These are phyloP conservation scores for Discostella stelligera DNA, from an alignment of 352 stramenopile species.

Conservation along the genomic window DNA sequence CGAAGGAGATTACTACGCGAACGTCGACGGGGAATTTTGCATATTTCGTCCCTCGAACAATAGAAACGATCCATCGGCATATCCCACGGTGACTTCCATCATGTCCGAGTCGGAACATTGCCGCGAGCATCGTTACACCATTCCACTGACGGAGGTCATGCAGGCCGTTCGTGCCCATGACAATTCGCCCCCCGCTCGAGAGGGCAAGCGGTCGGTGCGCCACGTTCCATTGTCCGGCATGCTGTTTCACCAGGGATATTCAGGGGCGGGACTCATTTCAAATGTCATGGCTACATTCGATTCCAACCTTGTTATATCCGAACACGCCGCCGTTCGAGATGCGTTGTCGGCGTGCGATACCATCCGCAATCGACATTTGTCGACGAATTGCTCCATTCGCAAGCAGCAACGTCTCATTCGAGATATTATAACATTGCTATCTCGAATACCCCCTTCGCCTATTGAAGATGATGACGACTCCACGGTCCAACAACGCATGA, in stretches of 20 bases:
- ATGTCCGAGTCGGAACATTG: conserved; percentile 6
- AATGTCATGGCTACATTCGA: conserved; percentile 16
- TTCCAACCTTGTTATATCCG: conserved; percentile 8
- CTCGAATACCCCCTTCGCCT: not conserved
- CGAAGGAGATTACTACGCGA: not conserved
- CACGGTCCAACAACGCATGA: not conserved
- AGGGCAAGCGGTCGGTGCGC: not conserved
- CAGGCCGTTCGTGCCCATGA: conserved; percentile 5
- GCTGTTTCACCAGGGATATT: conserved; percentile 22
- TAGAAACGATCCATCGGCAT: conserved; percentile 12
- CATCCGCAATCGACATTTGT: conserved; percentile 10
- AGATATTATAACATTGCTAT: conserved; percentile 19
- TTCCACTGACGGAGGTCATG: conserved; percentile 16
- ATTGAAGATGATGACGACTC: not conserved
- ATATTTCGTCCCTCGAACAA: conserved; percentile 3
- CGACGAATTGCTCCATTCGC: not conserved
- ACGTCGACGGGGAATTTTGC: conserved; percentile 25
- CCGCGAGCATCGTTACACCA: conserved; percentile 19
- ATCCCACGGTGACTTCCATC: conserved; percentile 3
- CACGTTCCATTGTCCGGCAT: conserved; percentile 18
- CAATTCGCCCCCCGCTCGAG: too few relatives aligned
- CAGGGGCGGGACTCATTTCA: conserved; percentile 17
- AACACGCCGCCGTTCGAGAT: conserved; percentile 21
- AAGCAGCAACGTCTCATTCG: conserved; percentile 4
- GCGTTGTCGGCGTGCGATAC: conserved; percentile 22